Conservation (phyloP, 2,329 filamentous ascomycete species). For the Alternaria sp. region DNA sequence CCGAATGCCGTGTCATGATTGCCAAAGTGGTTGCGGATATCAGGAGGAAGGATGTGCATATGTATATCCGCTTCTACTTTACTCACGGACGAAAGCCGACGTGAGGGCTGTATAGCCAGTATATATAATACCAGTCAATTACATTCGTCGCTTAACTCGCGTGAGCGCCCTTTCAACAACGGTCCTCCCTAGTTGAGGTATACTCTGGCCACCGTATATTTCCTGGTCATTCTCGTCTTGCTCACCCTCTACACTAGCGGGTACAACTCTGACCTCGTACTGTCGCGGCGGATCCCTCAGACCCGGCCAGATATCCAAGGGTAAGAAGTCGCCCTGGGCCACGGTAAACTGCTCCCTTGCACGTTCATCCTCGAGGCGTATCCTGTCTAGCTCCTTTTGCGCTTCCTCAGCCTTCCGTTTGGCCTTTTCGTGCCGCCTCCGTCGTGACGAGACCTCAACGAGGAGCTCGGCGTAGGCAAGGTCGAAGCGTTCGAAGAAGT, state of each 20-base stretch:
- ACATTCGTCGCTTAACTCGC: constrained; percentile 46
- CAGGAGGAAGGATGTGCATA: constrained; percentile 34
- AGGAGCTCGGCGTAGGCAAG: constrained; percentile 84
- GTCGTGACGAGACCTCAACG: constrained; percentile 80
- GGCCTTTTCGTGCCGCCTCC: constrained; percentile 74
- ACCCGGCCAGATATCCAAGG: constrained; percentile 85
- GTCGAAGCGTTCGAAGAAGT: constrained; percentile 88
- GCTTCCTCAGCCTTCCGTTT: constrained; percentile 78
- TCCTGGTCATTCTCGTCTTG: constrained; percentile 18
- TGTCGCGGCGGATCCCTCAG: constrained; percentile 42
- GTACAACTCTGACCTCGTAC: constrained; percentile 42
- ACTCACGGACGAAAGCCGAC: constrained; percentile 39
- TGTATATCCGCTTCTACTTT: constrained; percentile 46
- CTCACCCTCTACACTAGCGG: constrained; percentile 19
- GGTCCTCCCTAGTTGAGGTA: constrained; percentile 43
- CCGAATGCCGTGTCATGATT: constrained; percentile 42
- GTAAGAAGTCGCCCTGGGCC: constrained; percentile 85
- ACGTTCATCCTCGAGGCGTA: constrained; percentile 73
- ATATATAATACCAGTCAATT: constrained; percentile 15
- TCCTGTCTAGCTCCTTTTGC: constrained; percentile 73
- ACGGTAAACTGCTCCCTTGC: constrained; percentile 79
- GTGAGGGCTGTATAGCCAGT: background rate
- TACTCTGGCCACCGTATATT: constrained; percentile 33
- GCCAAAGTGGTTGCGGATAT: constrained; percentile 43
- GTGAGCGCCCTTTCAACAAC: constrained; percentile 45